Conservation (phyloP, 1,284 basidiomycete species). For the Rhizoctonia solani region DNA sequence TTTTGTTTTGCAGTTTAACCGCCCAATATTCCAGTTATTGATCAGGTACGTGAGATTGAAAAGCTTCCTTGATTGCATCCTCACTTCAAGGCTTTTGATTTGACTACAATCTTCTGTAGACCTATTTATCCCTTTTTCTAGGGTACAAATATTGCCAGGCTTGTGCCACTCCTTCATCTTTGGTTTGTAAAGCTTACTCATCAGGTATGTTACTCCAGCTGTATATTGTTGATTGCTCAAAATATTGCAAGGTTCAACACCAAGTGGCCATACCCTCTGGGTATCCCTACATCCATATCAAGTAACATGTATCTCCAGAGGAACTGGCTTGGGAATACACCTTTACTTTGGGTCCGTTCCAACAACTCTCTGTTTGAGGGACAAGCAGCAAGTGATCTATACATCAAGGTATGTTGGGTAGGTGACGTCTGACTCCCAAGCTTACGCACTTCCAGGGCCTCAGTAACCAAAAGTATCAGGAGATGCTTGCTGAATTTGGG, state of each 20-base stretch:
- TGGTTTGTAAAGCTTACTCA: too few relatives aligned
- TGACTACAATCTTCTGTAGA: too few relatives aligned
- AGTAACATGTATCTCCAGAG: conserved; percentile 86
- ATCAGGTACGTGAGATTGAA: too few relatives aligned
- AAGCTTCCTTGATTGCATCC: too few relatives aligned
- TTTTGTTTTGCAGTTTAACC: too few relatives aligned
- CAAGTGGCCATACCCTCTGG: conserved; percentile 95
- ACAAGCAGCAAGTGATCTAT: conserved; percentile 96
- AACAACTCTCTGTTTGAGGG: conserved; percentile 87
- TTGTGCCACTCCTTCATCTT: too few relatives aligned
- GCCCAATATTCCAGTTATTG: too few relatives aligned
- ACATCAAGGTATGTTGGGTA: conserved; percentile 99
- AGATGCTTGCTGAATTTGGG: conserved; percentile 95
- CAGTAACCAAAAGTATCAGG: conserved; percentile 98
- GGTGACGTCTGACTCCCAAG: too few relatives aligned
- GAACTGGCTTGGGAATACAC: conserved; percentile 94
- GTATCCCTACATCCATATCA: conserved; percentile 90
- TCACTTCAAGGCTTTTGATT: too few relatives aligned
- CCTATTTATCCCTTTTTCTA: too few relatives aligned
- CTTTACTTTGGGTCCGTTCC: conserved; percentile 97
- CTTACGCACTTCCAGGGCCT: conserved; percentile 63
- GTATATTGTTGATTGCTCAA: not conserved
- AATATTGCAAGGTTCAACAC: conserved; percentile 69
- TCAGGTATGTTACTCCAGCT: conserved; percentile 58
- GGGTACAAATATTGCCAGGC: too few relatives aligned